Conservation (phyloP, 1,284 basidiomycete genomes). For the Trichosporon inkin region DNA sequence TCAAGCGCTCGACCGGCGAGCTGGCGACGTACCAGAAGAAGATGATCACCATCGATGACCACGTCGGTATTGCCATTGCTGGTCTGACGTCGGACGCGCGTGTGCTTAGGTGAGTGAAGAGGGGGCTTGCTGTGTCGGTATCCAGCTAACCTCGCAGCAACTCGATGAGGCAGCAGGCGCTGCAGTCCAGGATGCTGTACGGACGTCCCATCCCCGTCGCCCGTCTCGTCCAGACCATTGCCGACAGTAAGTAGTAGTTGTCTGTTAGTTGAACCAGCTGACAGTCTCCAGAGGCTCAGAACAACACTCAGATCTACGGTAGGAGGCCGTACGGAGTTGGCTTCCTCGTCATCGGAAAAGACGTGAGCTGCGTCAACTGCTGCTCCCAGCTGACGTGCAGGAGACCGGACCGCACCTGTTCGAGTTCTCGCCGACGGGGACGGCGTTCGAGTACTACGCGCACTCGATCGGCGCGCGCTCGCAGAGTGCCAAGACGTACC, state of each 20-base stretch:
- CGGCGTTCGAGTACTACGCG: constrained; percentile 96
- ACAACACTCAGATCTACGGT: constrained; percentile 98
- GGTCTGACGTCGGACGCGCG: constrained; percentile 96
- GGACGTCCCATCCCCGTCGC: constrained; percentile 91
- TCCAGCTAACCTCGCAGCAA: constrained; percentile 59
- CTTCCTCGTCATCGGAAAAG: constrained; percentile 94
- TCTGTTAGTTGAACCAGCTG: constrained; percentile 9
- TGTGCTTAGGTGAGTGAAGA: constrained; percentile 70
- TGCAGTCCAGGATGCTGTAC: constrained; percentile 90
- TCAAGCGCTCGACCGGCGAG: constrained; percentile 99
- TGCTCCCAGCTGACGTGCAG: constrained; percentile 29
- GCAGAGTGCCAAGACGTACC: constrained; percentile 97
- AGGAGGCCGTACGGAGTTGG: constrained; percentile 97
- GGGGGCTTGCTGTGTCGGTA: neutral
- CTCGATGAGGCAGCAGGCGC: constrained; percentile 98
- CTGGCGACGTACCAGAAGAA: constrained; percentile 99
- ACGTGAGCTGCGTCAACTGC: constrained; percentile 51
- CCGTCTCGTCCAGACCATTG: constrained; percentile 85
- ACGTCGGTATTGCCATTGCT: constrained; percentile 97
- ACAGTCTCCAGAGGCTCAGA: constrained; percentile 75
- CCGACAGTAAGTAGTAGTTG: constrained; percentile 66
- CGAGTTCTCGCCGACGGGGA: constrained; percentile 96
- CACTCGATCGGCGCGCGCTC: constrained; percentile 97
- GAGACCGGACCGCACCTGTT: constrained; percentile 93
- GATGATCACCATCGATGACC: constrained; percentile 98